These are phyloP conservation scores for Ambrosia artemisiifolia DNA, from an alignment of 129 eudicot genomes.

Conservation along the genomic window DNA sequence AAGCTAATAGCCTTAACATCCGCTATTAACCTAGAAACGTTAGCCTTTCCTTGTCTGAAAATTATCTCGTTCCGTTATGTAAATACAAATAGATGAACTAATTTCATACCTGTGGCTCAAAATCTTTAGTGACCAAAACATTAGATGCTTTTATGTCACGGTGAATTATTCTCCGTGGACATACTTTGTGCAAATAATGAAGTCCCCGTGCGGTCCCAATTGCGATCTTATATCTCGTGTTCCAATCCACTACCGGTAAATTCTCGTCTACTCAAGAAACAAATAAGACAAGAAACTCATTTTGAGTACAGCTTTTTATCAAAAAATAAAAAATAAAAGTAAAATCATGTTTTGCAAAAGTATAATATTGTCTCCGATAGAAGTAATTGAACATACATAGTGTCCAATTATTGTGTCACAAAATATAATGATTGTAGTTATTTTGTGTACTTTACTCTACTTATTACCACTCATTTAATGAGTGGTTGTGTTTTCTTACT, in stretches of 20 bases:
- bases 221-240: slow-evolving; percentile 76
- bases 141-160: slow-evolving; percentile 92
- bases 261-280: slow-evolving; percentile 50
- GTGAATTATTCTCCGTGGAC: slow-evolving; percentile 94
- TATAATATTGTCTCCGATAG: not conserved
- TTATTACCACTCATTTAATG: slow-evolving; percentile 5
- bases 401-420: slow-evolving; percentile 1
- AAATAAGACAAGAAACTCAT: slow-evolving; percentile 23
- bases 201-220: slow-evolving; percentile 85
- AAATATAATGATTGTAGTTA: not conserved
- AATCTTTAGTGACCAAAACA: slow-evolving; percentile 64
- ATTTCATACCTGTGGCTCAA: slow-evolving; percentile 69
- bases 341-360: not conserved
- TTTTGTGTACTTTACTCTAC: not conserved
- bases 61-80: too few species aligned
- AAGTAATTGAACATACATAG: not conserved
- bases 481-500: slow-evolving; percentile 2
- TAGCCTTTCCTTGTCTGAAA: too few species aligned
- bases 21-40: too few species aligned
- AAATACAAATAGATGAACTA: not conserved
- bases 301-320: not conserved
- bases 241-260: slow-evolving; percentile 74
- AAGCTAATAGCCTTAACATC: too few species aligned
- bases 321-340: not conserved
- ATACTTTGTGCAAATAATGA: slow-evolving; percentile 88